Percentiles rank a stretch among this genome's conserved stretches.
Conservation (phyloP, 805 yeast species). For the Blastobotrys americana region DNA sequence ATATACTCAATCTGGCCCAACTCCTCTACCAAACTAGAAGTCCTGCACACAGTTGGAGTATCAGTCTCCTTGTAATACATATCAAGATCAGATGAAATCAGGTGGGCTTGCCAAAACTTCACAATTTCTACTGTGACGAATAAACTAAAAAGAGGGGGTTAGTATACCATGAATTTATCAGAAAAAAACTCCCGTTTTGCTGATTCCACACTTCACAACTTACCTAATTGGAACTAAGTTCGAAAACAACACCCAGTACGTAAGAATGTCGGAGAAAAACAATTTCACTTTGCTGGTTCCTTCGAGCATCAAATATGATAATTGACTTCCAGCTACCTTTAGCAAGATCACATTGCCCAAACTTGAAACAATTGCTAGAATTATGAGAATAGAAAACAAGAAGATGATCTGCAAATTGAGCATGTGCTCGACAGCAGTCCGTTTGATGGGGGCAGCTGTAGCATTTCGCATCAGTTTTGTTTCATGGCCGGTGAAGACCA, state of each 20-base stretch:
- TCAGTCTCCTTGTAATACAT: slow-evolving; percentile 82
- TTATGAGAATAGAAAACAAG: slow-evolving; percentile 69
- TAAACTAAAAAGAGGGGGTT: too few species aligned
- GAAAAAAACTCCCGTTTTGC: neutral
- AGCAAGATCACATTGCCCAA: slow-evolving; percentile 79
- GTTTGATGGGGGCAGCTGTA: slow-evolving; percentile 94
- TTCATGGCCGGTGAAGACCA: slow-evolving; percentile 95
- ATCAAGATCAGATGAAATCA: slow-evolving; percentile 92
- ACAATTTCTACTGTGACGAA: slow-evolving; percentile 95
- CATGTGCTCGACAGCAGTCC: slow-evolving; percentile 94
- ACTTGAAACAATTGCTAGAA: slow-evolving; percentile 71
- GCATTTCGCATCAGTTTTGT: slow-evolving; percentile 98
- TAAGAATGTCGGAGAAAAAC: slow-evolving; percentile 80
- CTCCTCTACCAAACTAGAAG: slow-evolving; percentile 94
- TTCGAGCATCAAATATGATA: slow-evolving; percentile 61
- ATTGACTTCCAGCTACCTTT: slow-evolving; percentile 41
- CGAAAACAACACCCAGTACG: slow-evolving; percentile 94
- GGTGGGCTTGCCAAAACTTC: slow-evolving; percentile 88
- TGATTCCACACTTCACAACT: neutral
- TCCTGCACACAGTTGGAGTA: slow-evolving; percentile 91
- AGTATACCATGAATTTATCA: too few species aligned
- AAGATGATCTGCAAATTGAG: slow-evolving; percentile 89
- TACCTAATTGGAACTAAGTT: slow-evolving; percentile 92
- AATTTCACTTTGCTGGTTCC: slow-evolving; percentile 60
- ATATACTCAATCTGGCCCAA: slow-evolving; percentile 94